Conservation (phyloP, 2,329 filamentous ascomycete genomes). For the Ascochyta rabiei region DNA sequence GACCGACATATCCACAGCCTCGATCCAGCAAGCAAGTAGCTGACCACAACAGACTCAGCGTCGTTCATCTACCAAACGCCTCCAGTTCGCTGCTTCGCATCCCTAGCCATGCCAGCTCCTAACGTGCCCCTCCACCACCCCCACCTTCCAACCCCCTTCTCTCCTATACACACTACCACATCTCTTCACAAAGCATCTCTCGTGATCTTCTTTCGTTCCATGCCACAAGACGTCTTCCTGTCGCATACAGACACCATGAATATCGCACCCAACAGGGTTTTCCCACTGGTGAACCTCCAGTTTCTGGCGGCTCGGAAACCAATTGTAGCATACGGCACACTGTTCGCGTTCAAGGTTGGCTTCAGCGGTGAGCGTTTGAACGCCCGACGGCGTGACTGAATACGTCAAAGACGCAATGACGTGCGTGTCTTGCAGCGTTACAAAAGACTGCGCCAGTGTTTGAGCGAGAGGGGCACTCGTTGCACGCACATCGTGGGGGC, state of each 20-base stretch:
- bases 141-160: slow-evolving; percentile 22
- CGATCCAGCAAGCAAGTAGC: too few relatives aligned
- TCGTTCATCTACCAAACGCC: not conserved
- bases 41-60: too few relatives aligned
- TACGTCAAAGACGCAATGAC: slow-evolving; percentile 23
- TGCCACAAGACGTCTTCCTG: slow-evolving; percentile 24
- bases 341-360: slow-evolving; percentile 32
- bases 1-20: too few relatives aligned
- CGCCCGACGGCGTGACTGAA: slow-evolving; percentile 11
- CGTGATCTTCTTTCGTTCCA: slow-evolving; percentile 21
- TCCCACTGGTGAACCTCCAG: slow-evolving; percentile 20
- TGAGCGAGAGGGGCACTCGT: not conserved
- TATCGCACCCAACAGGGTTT: slow-evolving; percentile 23
- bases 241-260: slow-evolving; percentile 25
- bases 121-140: slow-evolving; percentile 24
- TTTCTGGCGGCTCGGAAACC: slow-evolving; percentile 23
- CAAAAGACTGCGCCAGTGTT: slow-evolving; percentile 18
- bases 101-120: slow-evolving; percentile 1
- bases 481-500: not conserved
- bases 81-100: not conserved
- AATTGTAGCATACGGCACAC: slow-evolving; percentile 22
- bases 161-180: slow-evolving; percentile 26
- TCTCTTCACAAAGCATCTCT: slow-evolving; percentile 30
- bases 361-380: slow-evolving; percentile 19
- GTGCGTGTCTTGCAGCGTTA: slow-evolving; percentile 16